Conservation (phyloP, 306 rosid genomes). For the Fragaria vesca region DNA sequence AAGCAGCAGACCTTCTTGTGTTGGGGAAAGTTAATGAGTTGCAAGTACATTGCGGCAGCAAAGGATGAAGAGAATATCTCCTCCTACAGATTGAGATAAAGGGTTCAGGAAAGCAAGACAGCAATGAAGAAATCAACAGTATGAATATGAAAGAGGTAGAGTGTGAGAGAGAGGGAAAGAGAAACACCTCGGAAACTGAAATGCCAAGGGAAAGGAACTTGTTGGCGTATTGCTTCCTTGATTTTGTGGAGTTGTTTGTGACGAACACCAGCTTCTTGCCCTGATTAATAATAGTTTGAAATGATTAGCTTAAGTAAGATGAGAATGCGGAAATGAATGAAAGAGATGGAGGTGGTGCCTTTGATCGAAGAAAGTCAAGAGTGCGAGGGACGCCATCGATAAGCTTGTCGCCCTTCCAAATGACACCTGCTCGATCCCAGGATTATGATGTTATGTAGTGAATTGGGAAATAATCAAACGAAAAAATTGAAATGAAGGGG, state of each 20-base stretch:
- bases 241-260: conserved; percentile 76
- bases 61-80: conserved; percentile 93
- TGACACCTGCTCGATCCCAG: conserved; percentile 51
- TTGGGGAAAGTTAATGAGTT: conserved; percentile 59
- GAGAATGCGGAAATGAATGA: not conserved
- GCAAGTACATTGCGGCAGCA: conserved; percentile 94
- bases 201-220: conserved; percentile 86
- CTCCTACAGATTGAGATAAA: conserved; percentile 39
- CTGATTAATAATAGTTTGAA: conserved; percentile 19
- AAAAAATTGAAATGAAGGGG: not conserved
- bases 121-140: not conserved
- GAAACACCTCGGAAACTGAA: conserved; percentile 60
- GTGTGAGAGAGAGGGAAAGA: too few relatives aligned
- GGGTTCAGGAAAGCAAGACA: not conserved
- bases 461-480: not conserved
- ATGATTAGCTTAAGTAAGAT: not conserved
- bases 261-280: conserved; percentile 87
- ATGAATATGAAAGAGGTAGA: too few relatives aligned
- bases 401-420: conserved; percentile 84
- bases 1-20: conserved; percentile 62
- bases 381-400: conserved; percentile 70
- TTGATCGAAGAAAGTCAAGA: conserved; percentile 73
- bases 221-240: conserved; percentile 59
- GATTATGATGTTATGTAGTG: not conserved
- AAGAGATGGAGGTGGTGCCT: conserved; percentile 25